phyloP scores from a whole-genome alignment of 257 asterid genomes.

The Salvia miltiorrhiza region DNA sequence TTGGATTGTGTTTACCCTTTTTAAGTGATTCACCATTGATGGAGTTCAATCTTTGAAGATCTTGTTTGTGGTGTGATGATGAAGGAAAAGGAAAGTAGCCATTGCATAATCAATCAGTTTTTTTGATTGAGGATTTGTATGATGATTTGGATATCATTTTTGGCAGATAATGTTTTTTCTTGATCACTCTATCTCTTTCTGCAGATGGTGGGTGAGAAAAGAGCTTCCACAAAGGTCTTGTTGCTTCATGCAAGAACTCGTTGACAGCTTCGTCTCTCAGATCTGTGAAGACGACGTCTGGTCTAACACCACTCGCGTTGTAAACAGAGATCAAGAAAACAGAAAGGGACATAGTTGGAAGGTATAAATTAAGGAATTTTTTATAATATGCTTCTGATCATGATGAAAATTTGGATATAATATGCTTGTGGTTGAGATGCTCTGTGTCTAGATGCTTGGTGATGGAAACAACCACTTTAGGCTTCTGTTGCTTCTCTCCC shows the following conservation, averaged over 20 bases:
- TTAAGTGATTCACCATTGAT: too few species aligned
- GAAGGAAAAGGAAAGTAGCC: not conserved
- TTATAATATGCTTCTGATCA: not conserved
- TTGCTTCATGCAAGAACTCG: too few species aligned
- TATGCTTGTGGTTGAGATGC: conserved; percentile 19
- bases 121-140: not conserved
- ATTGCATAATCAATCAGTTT: not conserved
- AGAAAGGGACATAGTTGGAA: not conserved
- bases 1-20: too few species aligned
- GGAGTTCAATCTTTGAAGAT: too few species aligned
- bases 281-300: too few species aligned
- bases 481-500: not conserved
- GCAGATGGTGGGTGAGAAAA: conserved; percentile 8
- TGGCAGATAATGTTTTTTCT: not conserved
- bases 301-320: too few species aligned
- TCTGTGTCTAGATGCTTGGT: conserved; percentile 19
- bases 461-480: not conserved
- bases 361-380: conserved; percentile 14
- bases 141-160: not conserved
- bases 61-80: not conserved
- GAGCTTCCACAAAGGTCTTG: not conserved
- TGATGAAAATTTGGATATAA: conserved; percentile 12
- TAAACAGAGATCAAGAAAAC: not conserved
- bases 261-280: too few species aligned
- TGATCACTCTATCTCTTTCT: not conserved